Evolutionary conservation across 2,329 filamentous ascomycete genomes (phyloP).

Genomic region (Alternaria arborescens): DNA sequence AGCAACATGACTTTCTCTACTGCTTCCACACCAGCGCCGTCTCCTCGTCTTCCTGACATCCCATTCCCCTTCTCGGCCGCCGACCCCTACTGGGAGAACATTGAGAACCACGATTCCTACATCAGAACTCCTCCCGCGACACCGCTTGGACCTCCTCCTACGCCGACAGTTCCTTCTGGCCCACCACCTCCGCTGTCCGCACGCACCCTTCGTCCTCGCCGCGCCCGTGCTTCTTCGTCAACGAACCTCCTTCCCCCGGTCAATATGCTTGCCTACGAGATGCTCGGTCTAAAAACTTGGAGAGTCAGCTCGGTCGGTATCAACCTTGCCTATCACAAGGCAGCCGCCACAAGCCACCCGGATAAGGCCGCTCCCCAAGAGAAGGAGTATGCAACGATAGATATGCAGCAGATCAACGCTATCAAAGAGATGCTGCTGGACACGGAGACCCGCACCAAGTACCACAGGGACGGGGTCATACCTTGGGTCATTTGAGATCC

Average conservation of each 20-base stretch:
- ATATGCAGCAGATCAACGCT: slow-evolving; percentile 39
- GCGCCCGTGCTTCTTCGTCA: neutral
- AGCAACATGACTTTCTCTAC: slow-evolving; percentile 9
- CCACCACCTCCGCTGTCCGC: slow-evolving; percentile 3
- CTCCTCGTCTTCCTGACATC: slow-evolving; percentile 13
- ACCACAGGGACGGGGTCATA: slow-evolving; percentile 21
- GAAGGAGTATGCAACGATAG: slow-evolving; percentile 20
- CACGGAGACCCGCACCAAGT: slow-evolving; percentile 12
- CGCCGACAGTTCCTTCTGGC: slow-evolving; percentile 5
- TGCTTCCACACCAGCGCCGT: slow-evolving; percentile 19
- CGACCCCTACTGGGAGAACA: slow-evolving; percentile 28
- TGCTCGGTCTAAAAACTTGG: slow-evolving; percentile 27
- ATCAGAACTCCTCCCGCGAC: neutral
- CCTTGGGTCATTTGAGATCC: slow-evolving; percentile 13
- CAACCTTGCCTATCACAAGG: slow-evolving; percentile 26
- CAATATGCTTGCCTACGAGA: slow-evolving; percentile 28
- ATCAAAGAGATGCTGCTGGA: slow-evolving; percentile 36
- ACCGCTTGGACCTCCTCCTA: neutral
- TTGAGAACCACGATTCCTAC: slow-evolving; percentile 28
- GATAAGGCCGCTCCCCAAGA: slow-evolving; percentile 28
- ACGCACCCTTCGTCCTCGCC: neutral
- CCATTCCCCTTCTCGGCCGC: slow-evolving; percentile 20
- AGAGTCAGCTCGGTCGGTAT: slow-evolving; percentile 21
- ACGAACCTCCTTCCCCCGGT: slow-evolving; percentile 7
- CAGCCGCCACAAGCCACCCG: slow-evolving; percentile 28